Percentiles rank a stretch among this genome's conserved stretches.
These are phyloP conservation scores for Pterothamnion heteromorphum DNA, from an alignment of 31 red algal genomes.

Conservation along the genomic window DNA sequence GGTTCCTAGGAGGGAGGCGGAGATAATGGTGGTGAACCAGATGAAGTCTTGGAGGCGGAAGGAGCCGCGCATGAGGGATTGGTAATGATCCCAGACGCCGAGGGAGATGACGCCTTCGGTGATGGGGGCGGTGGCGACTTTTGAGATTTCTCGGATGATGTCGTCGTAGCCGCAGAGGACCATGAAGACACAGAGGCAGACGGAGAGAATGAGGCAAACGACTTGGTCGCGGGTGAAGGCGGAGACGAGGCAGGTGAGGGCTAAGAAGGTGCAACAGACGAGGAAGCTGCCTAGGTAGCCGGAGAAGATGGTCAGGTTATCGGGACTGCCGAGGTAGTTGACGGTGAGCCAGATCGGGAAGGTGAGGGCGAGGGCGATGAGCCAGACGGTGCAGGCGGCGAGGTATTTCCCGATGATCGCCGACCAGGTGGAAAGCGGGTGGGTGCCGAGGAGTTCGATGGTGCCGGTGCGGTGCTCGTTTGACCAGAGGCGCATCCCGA, in stretches of 20 bases:
- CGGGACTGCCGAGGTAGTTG: background rate
- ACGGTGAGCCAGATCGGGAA: background rate
- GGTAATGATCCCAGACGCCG: background rate
- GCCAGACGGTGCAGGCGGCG: background rate
- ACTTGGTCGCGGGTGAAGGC: conserved; percentile 16
- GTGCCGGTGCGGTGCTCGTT: conserved; percentile 23
- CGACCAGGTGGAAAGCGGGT: background rate
- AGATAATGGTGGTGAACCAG: background rate
- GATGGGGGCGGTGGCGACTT: background rate
- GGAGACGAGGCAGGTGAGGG: background rate
- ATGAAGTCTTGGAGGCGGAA: background rate
- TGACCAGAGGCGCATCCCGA: conserved; percentile 29
- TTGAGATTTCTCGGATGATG: background rate
- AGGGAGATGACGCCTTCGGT: background rate
- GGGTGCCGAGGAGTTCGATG: conserved; percentile 32
- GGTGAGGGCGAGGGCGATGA: conserved; percentile 16
- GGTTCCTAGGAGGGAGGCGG: background rate
- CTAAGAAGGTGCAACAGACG: background rate
- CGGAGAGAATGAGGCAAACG: background rate
- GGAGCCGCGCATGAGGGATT: background rate
- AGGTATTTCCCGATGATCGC: conserved; percentile 37
- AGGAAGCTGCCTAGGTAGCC: conserved; percentile 16
- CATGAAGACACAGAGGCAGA: background rate
- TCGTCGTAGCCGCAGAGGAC: background rate
- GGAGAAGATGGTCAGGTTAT: background rate